A percentile compares a stretch with the other conserved stretches of the same genome.
Conservation (phyloP, 1,139 yeast species). For the Suzukiozyma palmioleophila region DNA sequence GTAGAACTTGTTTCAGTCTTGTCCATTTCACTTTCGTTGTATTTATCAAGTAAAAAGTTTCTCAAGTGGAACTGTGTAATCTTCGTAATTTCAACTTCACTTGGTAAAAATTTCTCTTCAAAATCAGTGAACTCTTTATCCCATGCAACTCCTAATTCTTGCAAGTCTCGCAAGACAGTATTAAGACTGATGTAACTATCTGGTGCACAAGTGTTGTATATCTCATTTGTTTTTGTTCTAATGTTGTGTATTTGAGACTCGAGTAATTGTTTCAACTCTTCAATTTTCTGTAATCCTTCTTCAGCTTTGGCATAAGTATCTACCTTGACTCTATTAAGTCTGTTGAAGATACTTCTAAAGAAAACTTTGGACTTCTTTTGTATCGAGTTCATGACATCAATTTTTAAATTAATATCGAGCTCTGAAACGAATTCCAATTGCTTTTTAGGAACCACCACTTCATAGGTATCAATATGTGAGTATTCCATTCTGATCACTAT, state of each 20-base stretch:
- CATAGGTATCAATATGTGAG: conserved; percentile 68
- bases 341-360: conserved; percentile 67
- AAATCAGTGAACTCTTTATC: conserved; percentile 81
- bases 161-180: conserved; percentile 63
- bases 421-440: conserved; percentile 71
- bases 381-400: conserved; percentile 57
- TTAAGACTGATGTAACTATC: conserved; percentile 70
- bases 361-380: conserved; percentile 52
- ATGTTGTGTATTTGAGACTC: conserved; percentile 48
- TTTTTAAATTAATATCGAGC: conserved; percentile 63
- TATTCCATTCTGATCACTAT: conserved; percentile 77
- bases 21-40: conserved; percentile 28
- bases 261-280: conserved; percentile 52
- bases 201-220: conserved; percentile 55
- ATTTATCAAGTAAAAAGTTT: conserved; percentile 59
- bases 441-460: conserved; percentile 73
- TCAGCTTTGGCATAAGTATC: conserved; percentile 74
- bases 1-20: conserved; percentile 11
- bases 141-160: conserved; percentile 84
- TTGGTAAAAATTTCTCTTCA: conserved; percentile 74
- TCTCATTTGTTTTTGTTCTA: conserved; percentile 40
- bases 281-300: conserved; percentile 59
- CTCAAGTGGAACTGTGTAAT: conserved; percentile 86
- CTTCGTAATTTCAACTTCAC: conserved; percentile 89
- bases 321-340: conserved; percentile 75